A percentile compares a stretch with the other conserved stretches of the same genome.
Evolutionary conservation across 2,329 filamentous ascomycete species (phyloP).

Genomic region (Metarhizium brunneum): DNA sequence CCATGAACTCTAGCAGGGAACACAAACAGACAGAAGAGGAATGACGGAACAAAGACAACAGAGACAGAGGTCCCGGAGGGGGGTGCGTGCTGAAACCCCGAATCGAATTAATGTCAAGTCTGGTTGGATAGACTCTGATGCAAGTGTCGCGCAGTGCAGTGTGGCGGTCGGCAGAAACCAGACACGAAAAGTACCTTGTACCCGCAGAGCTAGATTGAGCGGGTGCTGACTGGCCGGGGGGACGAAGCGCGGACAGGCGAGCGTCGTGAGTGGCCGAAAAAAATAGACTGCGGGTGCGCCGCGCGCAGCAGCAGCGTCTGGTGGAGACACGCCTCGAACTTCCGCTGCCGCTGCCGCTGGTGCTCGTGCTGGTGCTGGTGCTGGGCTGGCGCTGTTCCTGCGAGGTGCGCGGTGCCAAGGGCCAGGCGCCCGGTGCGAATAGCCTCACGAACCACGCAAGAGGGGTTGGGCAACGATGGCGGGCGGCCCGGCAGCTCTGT

Average conservation of each 20-base stretch:
- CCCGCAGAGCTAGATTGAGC: no score
- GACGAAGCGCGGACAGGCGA: not conserved
- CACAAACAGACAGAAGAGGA: not conserved
- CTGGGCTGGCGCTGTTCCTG: not conserved
- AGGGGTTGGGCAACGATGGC: slow-evolving; percentile 14
- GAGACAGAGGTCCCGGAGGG: no score
- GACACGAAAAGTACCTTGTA: not conserved
- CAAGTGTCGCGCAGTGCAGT: not conserved
- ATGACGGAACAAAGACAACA: not conserved
- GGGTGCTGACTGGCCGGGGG: no score
- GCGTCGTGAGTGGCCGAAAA: slow-evolving; percentile 2
- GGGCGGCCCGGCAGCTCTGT: slow-evolving; percentile 3
- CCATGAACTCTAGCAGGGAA: not conserved
- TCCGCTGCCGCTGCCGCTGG: not conserved
- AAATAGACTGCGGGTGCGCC: slow-evolving; percentile 8
- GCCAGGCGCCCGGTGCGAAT: slow-evolving; percentile 22
- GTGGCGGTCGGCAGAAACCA: not conserved
- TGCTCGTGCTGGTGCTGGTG: not conserved
- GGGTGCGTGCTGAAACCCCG: not conserved
- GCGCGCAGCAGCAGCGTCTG: slow-evolving; percentile 7
- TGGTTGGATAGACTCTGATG: not conserved
- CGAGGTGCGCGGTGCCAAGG: slow-evolving; percentile 5
- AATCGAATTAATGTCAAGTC: no score
- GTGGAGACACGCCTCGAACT: slow-evolving; percentile 4
- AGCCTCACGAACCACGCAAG: slow-evolving; percentile 25